Conservation (phyloP, 805 yeast species). For the Ogataea thermomethanolica region DNA sequence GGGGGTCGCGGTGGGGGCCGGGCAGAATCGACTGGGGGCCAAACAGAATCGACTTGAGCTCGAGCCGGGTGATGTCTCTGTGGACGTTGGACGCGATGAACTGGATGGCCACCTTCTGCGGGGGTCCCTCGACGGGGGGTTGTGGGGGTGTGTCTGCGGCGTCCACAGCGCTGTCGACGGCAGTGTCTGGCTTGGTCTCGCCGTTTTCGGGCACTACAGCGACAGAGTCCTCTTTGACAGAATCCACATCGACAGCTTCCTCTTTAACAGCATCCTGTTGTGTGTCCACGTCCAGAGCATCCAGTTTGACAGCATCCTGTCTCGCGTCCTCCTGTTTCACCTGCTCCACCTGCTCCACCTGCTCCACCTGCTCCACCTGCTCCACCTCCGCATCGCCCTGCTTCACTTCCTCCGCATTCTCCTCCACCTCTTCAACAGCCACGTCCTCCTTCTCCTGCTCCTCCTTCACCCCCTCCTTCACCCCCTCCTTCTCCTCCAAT, state of each 20-base stretch:
- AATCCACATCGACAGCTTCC: background rate
- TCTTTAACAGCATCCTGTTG: no score
- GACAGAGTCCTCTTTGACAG: background rate
- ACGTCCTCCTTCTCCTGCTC: background rate
- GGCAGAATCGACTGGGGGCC: conserved; percentile 57
- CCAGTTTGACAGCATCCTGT: background rate
- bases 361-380: conserved; percentile 32
- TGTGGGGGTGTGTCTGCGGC: no score
- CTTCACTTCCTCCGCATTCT: background rate
- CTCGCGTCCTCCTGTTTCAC: background rate
- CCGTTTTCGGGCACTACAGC: no score
- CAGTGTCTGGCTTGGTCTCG: background rate
- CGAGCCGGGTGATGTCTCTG: conserved; percentile 28
- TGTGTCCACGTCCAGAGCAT: no score
- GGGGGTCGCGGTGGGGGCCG: conserved; percentile 50
- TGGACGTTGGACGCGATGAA: conserved; percentile 49
- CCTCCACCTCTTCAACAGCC: background rate
- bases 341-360: conserved; percentile 31
- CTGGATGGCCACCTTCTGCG: conserved; percentile 55
- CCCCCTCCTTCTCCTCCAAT: conserved; percentile 5
- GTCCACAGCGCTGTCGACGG: background rate
- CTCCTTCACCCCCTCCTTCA: conserved; percentile 18
- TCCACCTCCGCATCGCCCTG: background rate
- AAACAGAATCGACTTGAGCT: conserved; percentile 44
- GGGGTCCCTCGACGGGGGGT: conserved; percentile 55